Conservation (phyloP, 73 alveolate genomes). For the Tetrahymena malaccensis region DNA sequence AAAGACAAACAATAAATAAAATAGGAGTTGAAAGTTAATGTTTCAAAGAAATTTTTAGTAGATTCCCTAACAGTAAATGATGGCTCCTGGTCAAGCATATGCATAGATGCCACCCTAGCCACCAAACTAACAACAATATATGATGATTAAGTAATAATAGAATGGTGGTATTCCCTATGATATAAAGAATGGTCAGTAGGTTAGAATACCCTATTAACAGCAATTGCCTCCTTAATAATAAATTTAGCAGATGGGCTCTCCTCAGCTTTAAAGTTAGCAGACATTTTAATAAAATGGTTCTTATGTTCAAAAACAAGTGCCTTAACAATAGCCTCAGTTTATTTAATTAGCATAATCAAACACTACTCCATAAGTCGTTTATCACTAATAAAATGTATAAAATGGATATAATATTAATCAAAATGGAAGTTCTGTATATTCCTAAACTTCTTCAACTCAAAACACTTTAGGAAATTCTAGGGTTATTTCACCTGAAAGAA, state of each 20-base stretch:
- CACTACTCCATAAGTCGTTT: background rate
- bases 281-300: background rate
- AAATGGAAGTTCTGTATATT: background rate
- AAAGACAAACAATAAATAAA: background rate
- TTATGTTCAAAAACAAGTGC: background rate
- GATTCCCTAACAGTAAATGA: background rate
- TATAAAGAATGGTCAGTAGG: background rate
- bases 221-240: background rate
- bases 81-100: background rate
- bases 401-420: background rate
- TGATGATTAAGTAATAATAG: background rate
- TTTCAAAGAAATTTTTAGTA: background rate
- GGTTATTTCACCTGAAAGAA: background rate
- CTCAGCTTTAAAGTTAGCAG: background rate
- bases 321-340: background rate
- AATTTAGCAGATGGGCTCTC: background rate
- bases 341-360: background rate
- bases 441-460: background rate
- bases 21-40: background rate
- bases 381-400: background rate
- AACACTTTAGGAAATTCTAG: background rate
- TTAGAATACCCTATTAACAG: background rate
- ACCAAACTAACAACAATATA: background rate
- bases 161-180: background rate
- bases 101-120: background rate